phyloP scores from a whole-genome alignment of 1,284 basidiomycete species.

The Heterobasidion parviporum region DNA sequence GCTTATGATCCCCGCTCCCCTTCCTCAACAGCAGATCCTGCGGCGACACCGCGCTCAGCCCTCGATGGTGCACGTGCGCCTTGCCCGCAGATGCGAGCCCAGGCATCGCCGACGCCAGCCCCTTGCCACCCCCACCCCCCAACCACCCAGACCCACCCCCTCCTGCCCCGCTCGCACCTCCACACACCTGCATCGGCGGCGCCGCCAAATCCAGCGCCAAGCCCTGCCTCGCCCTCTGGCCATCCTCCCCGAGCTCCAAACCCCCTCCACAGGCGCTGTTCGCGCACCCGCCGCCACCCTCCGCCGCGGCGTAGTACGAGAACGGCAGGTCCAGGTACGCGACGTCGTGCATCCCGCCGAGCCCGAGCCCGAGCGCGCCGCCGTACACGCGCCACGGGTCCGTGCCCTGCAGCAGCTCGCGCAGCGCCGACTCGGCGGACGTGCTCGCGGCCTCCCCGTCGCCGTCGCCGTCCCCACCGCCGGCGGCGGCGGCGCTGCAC shows the following conservation, averaged over 20 bases:
- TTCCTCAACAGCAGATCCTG: slow-evolving; percentile 53
- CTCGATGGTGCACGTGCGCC: slow-evolving; percentile 45
- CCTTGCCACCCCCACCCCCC: slow-evolving; percentile 1
- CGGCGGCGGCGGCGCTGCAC: background rate
- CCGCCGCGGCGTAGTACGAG: slow-evolving; percentile 37
- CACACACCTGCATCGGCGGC: slow-evolving; percentile 21
- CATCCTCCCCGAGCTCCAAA: too few species aligned
- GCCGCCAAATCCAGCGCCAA: slow-evolving; percentile 62
- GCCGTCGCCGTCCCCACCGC: background rate
- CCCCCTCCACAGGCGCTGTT: slow-evolving; percentile 19
- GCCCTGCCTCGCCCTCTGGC: slow-evolving; percentile 31
- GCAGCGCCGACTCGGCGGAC: slow-evolving; percentile 9
- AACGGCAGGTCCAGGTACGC: slow-evolving; percentile 65
- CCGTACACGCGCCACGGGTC: slow-evolving; percentile 1
- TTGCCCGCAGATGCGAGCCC: slow-evolving; percentile 15
- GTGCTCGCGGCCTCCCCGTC: slow-evolving; percentile 3
- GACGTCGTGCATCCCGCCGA: slow-evolving; percentile 30
- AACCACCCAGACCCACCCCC: slow-evolving; percentile 4
- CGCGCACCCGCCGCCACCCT: background rate
- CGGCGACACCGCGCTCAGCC: slow-evolving; percentile 59
- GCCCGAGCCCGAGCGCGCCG: background rate
- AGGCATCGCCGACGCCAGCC: slow-evolving; percentile 6
- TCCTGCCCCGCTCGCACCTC: slow-evolving; percentile 1
- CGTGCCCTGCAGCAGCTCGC: slow-evolving; percentile 13
- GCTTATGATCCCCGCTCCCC: slow-evolving; percentile 41